Evolutionary conservation across 2,329 filamentous ascomycete species (phyloP).

Genomic region (Penicillium sp.): DNA sequence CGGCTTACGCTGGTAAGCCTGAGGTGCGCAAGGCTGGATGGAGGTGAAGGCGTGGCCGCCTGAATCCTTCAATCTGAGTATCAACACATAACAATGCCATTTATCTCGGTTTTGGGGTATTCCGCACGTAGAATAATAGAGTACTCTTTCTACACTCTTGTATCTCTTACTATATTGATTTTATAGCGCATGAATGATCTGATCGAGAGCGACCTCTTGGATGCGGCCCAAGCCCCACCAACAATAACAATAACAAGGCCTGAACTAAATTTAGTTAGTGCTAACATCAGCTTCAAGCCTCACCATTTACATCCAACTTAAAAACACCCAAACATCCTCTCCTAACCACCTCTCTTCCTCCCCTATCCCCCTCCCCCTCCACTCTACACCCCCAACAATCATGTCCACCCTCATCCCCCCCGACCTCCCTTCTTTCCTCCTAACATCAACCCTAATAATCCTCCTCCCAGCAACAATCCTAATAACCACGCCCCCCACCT

Average conservation of each 20-base stretch:
- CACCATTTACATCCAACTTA: neutral
- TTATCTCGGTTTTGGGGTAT: neutral
- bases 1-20: neutral
- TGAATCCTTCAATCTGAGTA: neutral
- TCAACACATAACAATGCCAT: neutral
- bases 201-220: neutral
- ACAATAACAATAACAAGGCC: neutral
- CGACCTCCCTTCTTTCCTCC: neutral
- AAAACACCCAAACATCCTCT: neutral
- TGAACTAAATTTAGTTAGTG: neutral
- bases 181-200: no score
- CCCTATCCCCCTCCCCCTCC: no score
- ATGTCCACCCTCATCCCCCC: neutral
- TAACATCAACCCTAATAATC: conserved; percentile 11
- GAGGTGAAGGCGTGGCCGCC: neutral
- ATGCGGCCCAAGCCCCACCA: neutral
- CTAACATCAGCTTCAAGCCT: conserved; percentile 1
- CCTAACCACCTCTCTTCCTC: neutral
- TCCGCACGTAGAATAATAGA: no score
- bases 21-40: neutral
- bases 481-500: conserved; percentile 18
- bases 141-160: no score
- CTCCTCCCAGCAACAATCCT: conserved; percentile 23
- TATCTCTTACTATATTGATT: no score
- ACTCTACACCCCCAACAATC: no score